phyloP scores from a whole-genome alignment of 176 grass and related monocot species.

The Bonia amplexicaulis region DNA sequence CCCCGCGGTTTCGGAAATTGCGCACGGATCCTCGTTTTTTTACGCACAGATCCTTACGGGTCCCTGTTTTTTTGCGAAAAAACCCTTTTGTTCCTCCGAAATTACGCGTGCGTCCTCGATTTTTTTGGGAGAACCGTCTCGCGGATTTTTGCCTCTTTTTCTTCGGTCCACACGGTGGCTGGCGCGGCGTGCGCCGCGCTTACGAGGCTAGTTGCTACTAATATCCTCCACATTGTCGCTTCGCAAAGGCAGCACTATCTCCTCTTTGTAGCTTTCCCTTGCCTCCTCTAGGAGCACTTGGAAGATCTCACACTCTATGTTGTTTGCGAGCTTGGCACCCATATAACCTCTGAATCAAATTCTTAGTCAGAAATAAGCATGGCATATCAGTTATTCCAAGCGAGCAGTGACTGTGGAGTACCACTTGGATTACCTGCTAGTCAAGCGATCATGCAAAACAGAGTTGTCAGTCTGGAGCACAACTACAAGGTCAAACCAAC shows the following conservation, averaged over 20 bases:
- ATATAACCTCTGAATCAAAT: conserved; percentile 64
- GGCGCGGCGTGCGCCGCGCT: no score
- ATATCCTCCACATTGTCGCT: conserved; percentile 91
- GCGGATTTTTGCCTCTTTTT: no score
- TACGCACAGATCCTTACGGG: no score
- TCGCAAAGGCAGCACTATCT: conserved; percentile 67
- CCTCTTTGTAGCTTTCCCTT: conserved; percentile 68
- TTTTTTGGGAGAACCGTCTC: no score
- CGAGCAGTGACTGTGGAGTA: not conserved
- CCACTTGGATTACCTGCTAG: conserved; percentile 50
- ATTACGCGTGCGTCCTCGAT: no score
- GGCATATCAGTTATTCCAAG: not conserved
- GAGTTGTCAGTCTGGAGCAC: conserved; percentile 96
- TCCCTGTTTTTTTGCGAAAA: no score
- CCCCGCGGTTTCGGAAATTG: no score
- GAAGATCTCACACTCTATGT: conserved; percentile 96
- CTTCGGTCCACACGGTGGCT: no score
- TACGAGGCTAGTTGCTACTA: no score
- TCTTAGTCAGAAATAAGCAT: not conserved
- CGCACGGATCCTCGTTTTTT: no score
- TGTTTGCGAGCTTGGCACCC: conserved; percentile 86
- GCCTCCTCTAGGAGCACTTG: conserved; percentile 91
- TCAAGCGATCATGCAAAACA: conserved; percentile 84
- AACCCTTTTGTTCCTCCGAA: no score
- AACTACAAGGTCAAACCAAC: conserved; percentile 92